phyloP scores from a whole-genome alignment of 257 asterid genomes.

The Haberlea rhodopensis region DNA sequence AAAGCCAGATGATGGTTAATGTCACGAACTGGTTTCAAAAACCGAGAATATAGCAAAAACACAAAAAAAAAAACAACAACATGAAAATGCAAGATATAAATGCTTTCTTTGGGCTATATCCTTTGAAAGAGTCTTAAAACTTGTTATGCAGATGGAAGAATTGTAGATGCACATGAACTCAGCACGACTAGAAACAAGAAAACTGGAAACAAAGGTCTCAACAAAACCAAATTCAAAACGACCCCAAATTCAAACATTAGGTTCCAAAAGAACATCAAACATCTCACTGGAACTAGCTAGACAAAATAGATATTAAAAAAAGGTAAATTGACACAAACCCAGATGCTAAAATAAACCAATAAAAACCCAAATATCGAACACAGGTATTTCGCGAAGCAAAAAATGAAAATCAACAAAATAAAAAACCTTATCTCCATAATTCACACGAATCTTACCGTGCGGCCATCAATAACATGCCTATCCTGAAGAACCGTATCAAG shows the following conservation, averaged over 20 bases:
- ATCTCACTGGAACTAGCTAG: neutral
- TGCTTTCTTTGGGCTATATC: too few relatives aligned
- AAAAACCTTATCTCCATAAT: neutral
- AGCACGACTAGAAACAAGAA: neutral
- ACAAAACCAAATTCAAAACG: too few relatives aligned
- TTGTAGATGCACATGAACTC: too few relatives aligned
- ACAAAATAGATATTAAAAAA: neutral
- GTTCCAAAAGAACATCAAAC: neutral
- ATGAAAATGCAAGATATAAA: too few relatives aligned
- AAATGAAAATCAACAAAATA: neutral
- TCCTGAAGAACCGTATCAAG: slow-evolving; percentile 78
- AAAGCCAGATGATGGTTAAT: too few relatives aligned
- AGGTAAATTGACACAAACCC: neutral
- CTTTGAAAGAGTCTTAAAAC: too few relatives aligned
- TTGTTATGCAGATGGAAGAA: too few relatives aligned
- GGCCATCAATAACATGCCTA: slow-evolving; percentile 73
- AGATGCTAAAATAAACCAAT: neutral
- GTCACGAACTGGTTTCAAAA: too few relatives aligned
- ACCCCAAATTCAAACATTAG: too few relatives aligned
- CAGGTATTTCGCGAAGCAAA: neutral
- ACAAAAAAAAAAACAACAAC: too few relatives aligned
- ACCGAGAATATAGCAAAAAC: too few relatives aligned
- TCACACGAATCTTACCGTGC: slow-evolving; percentile 52
- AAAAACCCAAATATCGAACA: neutral
- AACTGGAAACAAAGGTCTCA: neutral